Evolutionary conservation across 1,284 basidiomycete species (phyloP), one percentile per base, ranked within the genome.

Genomic region (Apiotrichum veenhuisii): DNA sequence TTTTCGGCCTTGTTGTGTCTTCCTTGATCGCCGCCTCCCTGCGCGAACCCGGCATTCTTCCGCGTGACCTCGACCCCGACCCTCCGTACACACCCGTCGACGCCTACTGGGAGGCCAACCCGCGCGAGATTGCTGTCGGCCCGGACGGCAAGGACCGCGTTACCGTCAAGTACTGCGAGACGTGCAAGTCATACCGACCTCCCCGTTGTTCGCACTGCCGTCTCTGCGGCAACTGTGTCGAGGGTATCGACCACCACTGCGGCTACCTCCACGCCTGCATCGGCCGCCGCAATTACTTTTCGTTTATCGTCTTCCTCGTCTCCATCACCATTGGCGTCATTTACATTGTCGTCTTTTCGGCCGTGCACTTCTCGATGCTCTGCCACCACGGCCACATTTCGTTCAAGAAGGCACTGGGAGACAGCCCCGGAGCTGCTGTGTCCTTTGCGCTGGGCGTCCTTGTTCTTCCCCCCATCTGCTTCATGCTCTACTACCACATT

Each of bases 181-280:
- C 91, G 17, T 96, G 92, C 76, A 84, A 84, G 68, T 90, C 84
- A 4, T 95, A 96, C 73, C 84, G 93, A 33, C 90, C 92, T 17
- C 92, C 93, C 9, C 80, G 92, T 57, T 88, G 90, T 37, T 93
- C 89, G 70, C 92, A 96, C 76, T 96, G 92, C 74, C 89, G 91
- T 72, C 84, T 95, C 83, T 96, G 92, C 73, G 90, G 94, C 65
- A 95, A 96, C 71, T 96, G 93, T 70, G 89, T 95, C 23, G 92
- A 95, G 64, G 87, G 86, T 2, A 77, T 77, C 59, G 74, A 94
- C 70, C 91, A 94, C 70, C 91, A 95, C 75, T 96, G 93, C 66
- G 89, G 92, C 64, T 96, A 92, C 86, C 85, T 96, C 34, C 94
- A 95, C 75, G 93, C 91, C 70, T 96, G 92, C 70, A 82, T 97